Evolutionary conservation across 805 yeast species (phyloP).

Genomic region (Komagataella ulmi): DNA sequence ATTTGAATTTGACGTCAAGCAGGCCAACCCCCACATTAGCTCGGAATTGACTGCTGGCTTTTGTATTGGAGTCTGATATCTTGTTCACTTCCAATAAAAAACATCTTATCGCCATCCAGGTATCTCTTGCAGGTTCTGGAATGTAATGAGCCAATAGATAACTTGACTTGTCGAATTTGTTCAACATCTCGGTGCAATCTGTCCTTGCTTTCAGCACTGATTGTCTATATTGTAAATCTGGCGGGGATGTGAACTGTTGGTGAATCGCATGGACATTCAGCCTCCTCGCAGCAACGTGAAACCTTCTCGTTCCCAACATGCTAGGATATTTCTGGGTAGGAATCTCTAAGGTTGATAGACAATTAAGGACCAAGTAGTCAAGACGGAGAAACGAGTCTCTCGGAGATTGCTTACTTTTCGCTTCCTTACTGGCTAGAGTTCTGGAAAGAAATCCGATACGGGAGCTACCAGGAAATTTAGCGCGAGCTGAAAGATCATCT

Average conservation of each 20-base stretch:
- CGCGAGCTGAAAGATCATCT: background rate
- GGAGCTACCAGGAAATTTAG: background rate
- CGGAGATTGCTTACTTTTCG: background rate
- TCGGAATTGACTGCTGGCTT: background rate
- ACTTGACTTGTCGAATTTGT: slow-evolving; percentile 45
- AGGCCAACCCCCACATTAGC: slow-evolving; percentile 6
- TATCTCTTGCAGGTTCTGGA: slow-evolving; percentile 50
- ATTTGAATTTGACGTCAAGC: slow-evolving; percentile 48
- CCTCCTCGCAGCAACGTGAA: background rate
- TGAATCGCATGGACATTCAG: background rate
- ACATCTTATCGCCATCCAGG: slow-evolving; percentile 50
- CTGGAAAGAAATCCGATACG: background rate
- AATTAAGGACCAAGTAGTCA: background rate
- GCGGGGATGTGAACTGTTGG: background rate
- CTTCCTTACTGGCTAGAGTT: background rate
- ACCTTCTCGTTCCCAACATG: background rate
- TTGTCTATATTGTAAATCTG: background rate
- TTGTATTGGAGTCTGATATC: slow-evolving; percentile 15
- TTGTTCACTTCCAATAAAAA: slow-evolving; percentile 53
- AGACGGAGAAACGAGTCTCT: background rate
- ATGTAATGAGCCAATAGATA: slow-evolving; percentile 53
- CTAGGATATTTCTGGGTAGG: no score
- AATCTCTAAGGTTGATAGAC: background rate
- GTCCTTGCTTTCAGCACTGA: slow-evolving; percentile 19
- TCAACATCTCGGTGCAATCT: slow-evolving; percentile 31